Base-by-base conservation (phyloP, 495 filamentous ascomycete species). In the Pyrenula massariospora region DNA sequence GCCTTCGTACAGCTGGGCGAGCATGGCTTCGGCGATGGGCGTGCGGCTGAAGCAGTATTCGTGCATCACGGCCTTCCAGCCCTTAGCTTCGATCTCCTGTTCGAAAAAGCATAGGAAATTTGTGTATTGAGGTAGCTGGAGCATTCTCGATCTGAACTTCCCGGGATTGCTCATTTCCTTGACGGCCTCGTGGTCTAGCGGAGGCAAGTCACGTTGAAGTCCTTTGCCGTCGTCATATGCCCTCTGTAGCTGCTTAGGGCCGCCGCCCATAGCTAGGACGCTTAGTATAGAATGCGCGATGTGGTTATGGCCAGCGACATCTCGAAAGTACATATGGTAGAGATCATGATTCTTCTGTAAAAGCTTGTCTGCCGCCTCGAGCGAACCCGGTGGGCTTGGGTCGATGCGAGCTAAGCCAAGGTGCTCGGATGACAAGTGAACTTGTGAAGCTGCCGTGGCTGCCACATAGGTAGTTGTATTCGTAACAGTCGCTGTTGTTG, bases 291-390 rank as follows among this genome's bases (percentile, higher is more conserved):
- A 57, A 56, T 73, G 70, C 11, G 65, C 48, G 22, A 68, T 72
- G 58, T 73, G 70, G 56, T 73, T 62, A 42, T 64, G 59, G 24
- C 58, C 54, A 52, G 48, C 60, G 21, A 51, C 20, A 22, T 62
- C 58, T 56, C 67, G 55, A 50, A 51, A 88, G 67, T 80, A 90
- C 48, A 85, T 80, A 60, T 89, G 83, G 60, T 86, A 70, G 52
- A 74, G 72, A 53, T 83, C 77, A 57, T 86, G 75, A 59, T 88
- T 85, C 57, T 82, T 65, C 59, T 87, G 80, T 23, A 89, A 66
- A 1, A 87, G 65, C 62, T 19, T 11, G 19, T 48, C 19, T 19
- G 42, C 42, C 11, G 42, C 19, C 19, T 48, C 42, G 11, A 48
- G 19, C 11, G 42, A 48, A 19, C 42, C 42, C 11, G 42, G 19